Conservation (phyloP, 1,139 yeast genomes). For the Yamadazyma atmosphaerica region DNA sequence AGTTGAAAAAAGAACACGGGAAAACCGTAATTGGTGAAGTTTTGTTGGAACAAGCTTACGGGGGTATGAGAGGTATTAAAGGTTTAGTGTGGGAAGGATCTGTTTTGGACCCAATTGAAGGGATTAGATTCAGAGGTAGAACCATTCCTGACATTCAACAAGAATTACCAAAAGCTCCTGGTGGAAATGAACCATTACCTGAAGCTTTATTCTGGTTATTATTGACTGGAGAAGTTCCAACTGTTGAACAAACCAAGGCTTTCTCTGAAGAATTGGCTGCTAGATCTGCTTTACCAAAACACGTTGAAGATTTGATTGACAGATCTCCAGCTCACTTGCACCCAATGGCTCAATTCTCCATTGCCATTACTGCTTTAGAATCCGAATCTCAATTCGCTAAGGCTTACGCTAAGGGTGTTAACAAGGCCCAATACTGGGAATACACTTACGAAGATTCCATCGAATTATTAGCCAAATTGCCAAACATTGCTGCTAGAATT, state of each 20-base stretch:
- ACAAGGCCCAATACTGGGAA: conserved; percentile 89
- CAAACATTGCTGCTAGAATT: conserved; percentile 90
- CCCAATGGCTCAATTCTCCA: conserved; percentile 97
- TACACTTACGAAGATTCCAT: conserved; percentile 88
- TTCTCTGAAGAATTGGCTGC: conserved; percentile 83
- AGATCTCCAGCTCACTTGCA: conserved; percentile 83
- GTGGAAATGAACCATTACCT: conserved; percentile 83
- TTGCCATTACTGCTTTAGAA: conserved; percentile 90
- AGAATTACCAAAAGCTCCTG: conserved; percentile 90
- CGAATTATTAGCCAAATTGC: conserved; percentile 87
- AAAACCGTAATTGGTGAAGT: conserved; percentile 93
- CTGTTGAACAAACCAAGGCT: conserved; percentile 71
- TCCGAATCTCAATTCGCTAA: conserved; percentile 87
- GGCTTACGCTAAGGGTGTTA: conserved; percentile 87
- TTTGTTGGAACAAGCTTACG: conserved; percentile 93
- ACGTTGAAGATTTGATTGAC: conserved; percentile 80
- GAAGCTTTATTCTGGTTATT: conserved; percentile 93
- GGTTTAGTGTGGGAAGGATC: conserved; percentile 99
- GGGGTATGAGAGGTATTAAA: conserved; percentile 99
- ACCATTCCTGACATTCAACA: conserved; percentile 95
- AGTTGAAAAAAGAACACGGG: conserved; percentile 86
- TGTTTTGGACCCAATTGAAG: conserved; percentile 96
- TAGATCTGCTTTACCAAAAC: conserved; percentile 81
- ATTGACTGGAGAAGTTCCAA: conserved; percentile 87
- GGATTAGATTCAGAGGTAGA: conserved; percentile 97